Evolutionary conservation across 805 yeast species (phyloP).

Genomic region (Limtongia smithiae): DNA sequence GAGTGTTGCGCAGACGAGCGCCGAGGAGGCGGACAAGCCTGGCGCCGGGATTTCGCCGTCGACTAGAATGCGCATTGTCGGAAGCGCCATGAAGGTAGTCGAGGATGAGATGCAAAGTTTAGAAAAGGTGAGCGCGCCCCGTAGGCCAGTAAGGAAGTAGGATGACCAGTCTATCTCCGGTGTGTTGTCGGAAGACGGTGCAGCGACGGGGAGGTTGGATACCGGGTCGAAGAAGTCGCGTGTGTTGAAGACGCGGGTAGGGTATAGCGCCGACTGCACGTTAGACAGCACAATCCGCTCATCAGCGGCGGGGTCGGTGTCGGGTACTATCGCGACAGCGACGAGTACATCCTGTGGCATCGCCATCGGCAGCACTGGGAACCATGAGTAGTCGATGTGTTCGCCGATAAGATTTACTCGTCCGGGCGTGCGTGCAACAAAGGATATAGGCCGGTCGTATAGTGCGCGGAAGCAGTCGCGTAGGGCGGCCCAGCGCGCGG

Average conservation of each 20-base stretch:
- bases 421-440: slow-evolving; percentile 66
- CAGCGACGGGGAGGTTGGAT: slow-evolving; percentile 18
- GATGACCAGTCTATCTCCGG: slow-evolving; percentile 58
- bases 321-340: slow-evolving; percentile 42
- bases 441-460: slow-evolving; percentile 38
- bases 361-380: slow-evolving; percentile 73
- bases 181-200: slow-evolving; percentile 39
- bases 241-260: slow-evolving; percentile 15
- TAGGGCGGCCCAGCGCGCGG: slow-evolving; percentile 16
- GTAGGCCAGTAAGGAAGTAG: slow-evolving; percentile 63
- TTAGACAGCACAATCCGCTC: slow-evolving; percentile 39
- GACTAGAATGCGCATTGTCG: slow-evolving; percentile 46
- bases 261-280: slow-evolving; percentile 30
- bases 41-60: slow-evolving; percentile 68
- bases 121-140: slow-evolving; percentile 55
- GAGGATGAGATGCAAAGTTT: slow-evolving; percentile 32
- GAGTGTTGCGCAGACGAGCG: slow-evolving; percentile 63
- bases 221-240: slow-evolving; percentile 31
- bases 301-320: slow-evolving; percentile 30
- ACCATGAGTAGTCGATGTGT: slow-evolving; percentile 67
- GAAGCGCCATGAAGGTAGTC: slow-evolving; percentile 20
- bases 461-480: slow-evolving; percentile 11
- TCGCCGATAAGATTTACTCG: slow-evolving; percentile 74
- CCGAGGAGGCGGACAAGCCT: slow-evolving; percentile 70
- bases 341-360: slow-evolving; percentile 59